phyloP scores from a whole-genome alignment of 208 protist genomes.

The Trichomonas vaginalis region DNA sequence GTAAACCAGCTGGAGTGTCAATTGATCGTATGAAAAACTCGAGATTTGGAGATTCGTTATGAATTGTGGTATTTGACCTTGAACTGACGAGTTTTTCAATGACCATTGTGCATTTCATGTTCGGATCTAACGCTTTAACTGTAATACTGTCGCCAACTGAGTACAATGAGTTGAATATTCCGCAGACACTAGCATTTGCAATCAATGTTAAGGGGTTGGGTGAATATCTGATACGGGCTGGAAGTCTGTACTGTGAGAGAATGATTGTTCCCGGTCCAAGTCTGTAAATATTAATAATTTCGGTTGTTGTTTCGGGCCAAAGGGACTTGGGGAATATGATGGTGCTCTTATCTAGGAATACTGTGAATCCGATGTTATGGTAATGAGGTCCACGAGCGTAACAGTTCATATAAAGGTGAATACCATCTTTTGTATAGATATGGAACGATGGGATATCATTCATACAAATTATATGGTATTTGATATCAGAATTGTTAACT shows the following conservation, averaged over 20 bases:
- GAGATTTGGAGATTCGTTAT: not conserved
- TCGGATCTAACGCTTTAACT: not conserved
- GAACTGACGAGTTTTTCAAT: not conserved
- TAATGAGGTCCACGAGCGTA: not conserved
- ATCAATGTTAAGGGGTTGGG: not conserved
- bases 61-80: not conserved
- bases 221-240: not conserved
- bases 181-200: not conserved
- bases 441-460: not conserved
- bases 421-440: not conserved
- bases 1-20: not conserved
- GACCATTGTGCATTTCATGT: not conserved
- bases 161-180: not conserved
- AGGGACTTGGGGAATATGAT: not conserved
- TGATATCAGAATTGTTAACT: not conserved
- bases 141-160: not conserved
- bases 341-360: not conserved
- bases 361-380: not conserved
- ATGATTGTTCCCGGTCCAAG: not conserved
- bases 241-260: not conserved
- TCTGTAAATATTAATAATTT: not conserved
- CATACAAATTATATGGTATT: not conserved
- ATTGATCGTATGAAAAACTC: not conserved
- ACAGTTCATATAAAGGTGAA: not conserved
- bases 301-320: not conserved